phyloP scores from a whole-genome alignment of 345 rosid genomes.

The Sapria himalayana region DNA sequence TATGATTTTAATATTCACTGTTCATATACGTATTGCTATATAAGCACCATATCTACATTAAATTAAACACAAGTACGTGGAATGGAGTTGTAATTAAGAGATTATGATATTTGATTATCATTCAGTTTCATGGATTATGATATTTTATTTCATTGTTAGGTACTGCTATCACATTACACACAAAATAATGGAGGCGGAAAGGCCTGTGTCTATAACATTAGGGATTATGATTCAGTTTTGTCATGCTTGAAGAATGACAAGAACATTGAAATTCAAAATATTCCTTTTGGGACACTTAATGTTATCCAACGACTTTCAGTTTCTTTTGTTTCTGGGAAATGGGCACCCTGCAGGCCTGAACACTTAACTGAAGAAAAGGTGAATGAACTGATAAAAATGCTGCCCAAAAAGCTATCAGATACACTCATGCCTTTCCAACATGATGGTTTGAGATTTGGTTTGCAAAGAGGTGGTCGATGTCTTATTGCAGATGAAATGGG shows the following conservation, averaged over 20 bases:
- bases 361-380: slow-evolving; percentile 48
- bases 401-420: slow-evolving; percentile 40
- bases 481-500: slow-evolving; percentile 98
- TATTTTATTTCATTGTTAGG: slow-evolving; percentile 18
- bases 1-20: too few relatives aligned
- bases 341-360: slow-evolving; percentile 66
- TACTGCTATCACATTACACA: slow-evolving; percentile 48
- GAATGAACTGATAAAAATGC: slow-evolving; percentile 29
- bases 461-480: slow-evolving; percentile 80
- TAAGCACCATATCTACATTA: too few relatives aligned
- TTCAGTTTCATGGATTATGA: slow-evolving; percentile 1
- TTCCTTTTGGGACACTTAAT: slow-evolving; percentile 61
- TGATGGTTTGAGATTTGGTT: slow-evolving; percentile 63
- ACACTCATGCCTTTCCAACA: slow-evolving; percentile 70
- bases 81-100: too few relatives aligned
- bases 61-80: too few relatives aligned
- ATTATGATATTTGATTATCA: too few relatives aligned
- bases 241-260: slow-evolving; percentile 36
- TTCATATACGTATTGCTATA: too few relatives aligned
- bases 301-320: slow-evolving; percentile 49
- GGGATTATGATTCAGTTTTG: slow-evolving; percentile 41
- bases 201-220: slow-evolving; percentile 59
- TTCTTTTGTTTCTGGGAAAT: slow-evolving; percentile 27
- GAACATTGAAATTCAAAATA: slow-evolving; percentile 36
- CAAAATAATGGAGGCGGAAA: slow-evolving; percentile 53